Evolutionary conservation across 306 rosid species (phyloP).

Genomic region (Herpetospermum pedunculosum): DNA sequence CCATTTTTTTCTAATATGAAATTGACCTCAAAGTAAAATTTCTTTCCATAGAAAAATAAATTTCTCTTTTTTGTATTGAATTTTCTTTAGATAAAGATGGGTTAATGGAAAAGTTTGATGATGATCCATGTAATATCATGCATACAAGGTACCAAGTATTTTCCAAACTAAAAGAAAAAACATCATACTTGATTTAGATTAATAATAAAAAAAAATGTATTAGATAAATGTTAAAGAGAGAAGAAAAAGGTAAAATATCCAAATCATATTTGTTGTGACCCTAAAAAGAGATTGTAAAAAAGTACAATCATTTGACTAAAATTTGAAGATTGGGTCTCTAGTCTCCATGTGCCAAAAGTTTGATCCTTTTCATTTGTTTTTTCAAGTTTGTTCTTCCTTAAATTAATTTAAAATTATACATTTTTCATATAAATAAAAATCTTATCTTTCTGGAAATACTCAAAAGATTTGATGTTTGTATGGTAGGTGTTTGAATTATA

Average conservation of each 20-base stretch:
- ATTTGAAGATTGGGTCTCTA: background rate
- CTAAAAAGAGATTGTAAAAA: background rate
- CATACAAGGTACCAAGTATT: background rate
- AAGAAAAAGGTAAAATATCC: background rate
- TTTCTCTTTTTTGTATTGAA: background rate
- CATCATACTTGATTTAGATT: too few relatives aligned
- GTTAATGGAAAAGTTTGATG: background rate
- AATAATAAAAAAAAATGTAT: background rate
- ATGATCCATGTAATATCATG: background rate
- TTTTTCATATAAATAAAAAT: background rate
- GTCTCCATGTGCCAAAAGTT: constrained; percentile 5
- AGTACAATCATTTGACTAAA: background rate
- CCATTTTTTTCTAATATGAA: background rate
- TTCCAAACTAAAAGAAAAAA: background rate
- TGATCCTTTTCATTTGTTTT: background rate
- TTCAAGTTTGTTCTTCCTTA: background rate
- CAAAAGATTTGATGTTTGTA: background rate
- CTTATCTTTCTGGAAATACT: background rate
- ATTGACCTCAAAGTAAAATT: background rate
- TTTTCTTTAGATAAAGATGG: background rate
- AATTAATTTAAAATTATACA: background rate
- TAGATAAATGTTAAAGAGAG: background rate
- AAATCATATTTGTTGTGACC: background rate
- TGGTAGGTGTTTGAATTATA: constrained; percentile 1
- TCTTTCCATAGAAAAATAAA: background rate